Conservation (phyloP, 106 monocot genomes). For the Platanthera guangdongensis region DNA sequence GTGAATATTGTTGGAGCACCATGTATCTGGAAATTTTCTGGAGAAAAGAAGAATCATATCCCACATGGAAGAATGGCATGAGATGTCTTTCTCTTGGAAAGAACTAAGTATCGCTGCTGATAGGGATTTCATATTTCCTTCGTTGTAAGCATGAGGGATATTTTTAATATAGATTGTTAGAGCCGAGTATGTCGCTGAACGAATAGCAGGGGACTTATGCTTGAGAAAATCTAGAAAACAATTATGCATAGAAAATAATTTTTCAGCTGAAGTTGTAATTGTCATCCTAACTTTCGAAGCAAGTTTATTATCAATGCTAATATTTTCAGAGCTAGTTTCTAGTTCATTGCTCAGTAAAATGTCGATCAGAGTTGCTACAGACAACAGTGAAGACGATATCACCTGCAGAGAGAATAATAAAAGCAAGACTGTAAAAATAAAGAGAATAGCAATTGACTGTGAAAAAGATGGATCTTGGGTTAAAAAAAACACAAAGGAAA, state of each 20-base stretch:
- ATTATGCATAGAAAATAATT: constrained; percentile 48
- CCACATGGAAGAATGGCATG: constrained; percentile 97
- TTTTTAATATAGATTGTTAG: constrained; percentile 62
- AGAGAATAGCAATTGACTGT: not conserved
- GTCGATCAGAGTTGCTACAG: constrained; percentile 70
- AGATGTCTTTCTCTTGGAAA: constrained; percentile 77
- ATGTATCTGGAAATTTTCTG: constrained; percentile 57
- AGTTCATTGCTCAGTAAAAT: constrained; percentile 47
- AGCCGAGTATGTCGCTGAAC: constrained; percentile 75
- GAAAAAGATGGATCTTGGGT: not conserved
- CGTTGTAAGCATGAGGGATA: constrained; percentile 52
- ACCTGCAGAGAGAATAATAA: constrained; percentile 38
- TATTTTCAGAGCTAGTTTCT: constrained; percentile 25
- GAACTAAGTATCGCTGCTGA: constrained; percentile 64
- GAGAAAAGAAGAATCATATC: constrained; percentile 78
- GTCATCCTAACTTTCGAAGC: constrained; percentile 37
- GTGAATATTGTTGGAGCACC: constrained; percentile 49
- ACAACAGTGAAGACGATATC: constrained; percentile 77
- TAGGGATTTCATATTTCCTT: constrained; percentile 49
- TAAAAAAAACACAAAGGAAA: not conserved
- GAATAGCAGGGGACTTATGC: constrained; percentile 57
- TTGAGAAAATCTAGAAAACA: constrained; percentile 73
- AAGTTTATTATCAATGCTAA: constrained; percentile 28
- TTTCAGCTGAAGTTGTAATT: constrained; percentile 51
- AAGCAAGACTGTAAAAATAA: not conserved